Evolutionary conservation across 2,329 filamentous ascomycete genomes (phyloP), one percentile per base, ranked within the genome.

Genomic region (Paraphoma sp.): DNA sequence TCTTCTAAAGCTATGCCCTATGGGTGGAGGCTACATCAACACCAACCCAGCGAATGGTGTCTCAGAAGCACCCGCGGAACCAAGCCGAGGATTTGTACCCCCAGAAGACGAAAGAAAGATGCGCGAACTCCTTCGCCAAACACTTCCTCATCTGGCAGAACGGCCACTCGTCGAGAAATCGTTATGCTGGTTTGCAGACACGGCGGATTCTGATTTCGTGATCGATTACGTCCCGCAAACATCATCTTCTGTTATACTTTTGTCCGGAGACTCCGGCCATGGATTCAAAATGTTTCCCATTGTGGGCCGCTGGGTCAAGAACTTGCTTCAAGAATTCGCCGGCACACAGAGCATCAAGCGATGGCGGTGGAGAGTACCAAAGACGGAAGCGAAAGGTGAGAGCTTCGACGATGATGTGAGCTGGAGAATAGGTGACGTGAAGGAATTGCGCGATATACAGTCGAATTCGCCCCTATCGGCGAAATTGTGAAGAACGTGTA

Each of bases 101-200:
- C 67, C 72, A 0, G 75, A 79, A 7, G 86, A 88, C 54, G 85
- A 88, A 67, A 62, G 62, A 18, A 80, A 82, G 63, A 74, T 87
- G 43, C 79, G 84, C 7, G 72, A 78, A 33, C 70, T 87, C 33
- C 74, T 88, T 2, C 62, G 69, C 7, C 78, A 87, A 48, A 83
- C 83, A 0, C 75, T 88, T 0, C 85, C 85, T 0, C 75, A 73
- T 42, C 76, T 87, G 17, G 80, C 82, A 0, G 79, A 86, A 14
- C 69, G 86, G 3, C 85, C 85, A 0, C 75, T 89, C n/a, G 81
- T 88, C 1, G 76, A 82, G 30, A 81, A 82, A 64, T 80, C 79
- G 1, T 71, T 89, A n/a, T 89, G 87, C 66, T 89, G 86, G 86
- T 86, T 86, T 57, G 84, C 85, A 0, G 87, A 89, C 63, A 86